phyloP scores from a whole-genome alignment of 768 basidiomycete genomes.

The Boletellus emodensis region DNA sequence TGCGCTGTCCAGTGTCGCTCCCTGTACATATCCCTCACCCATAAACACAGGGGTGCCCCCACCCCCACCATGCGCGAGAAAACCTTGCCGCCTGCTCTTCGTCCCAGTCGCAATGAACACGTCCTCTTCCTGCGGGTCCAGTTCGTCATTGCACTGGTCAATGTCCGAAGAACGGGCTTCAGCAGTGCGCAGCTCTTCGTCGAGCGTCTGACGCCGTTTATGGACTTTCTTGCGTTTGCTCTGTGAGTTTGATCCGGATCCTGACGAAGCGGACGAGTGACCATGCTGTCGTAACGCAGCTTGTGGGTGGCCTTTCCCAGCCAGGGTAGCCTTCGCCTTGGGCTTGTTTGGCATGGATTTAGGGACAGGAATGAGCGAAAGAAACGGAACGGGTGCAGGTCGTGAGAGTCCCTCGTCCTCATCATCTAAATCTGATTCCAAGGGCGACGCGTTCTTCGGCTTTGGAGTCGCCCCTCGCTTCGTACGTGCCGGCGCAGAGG shows the following conservation, averaged over 20 bases:
- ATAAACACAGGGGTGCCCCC: conserved; percentile 69
- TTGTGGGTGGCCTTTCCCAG: conserved; percentile 19
- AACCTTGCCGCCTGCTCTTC: conserved; percentile 51
- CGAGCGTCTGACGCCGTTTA: conserved; percentile 52
- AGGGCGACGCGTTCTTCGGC: conserved; percentile 13
- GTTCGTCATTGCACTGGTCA: conserved; percentile 36
- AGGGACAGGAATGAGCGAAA: conserved; percentile 24
- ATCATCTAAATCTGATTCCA: conserved; percentile 25
- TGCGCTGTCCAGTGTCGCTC: conserved; percentile 35
- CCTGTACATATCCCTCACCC: conserved; percentile 64
- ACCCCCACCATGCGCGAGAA: conserved; percentile 71
- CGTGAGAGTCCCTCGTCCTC: conserved; percentile 16
- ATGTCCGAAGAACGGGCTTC: conserved; percentile 31
- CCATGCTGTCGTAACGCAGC: neutral
- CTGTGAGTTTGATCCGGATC: conserved; percentile 14
- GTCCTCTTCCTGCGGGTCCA: conserved; percentile 40
- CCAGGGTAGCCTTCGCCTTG: conserved; percentile 13
- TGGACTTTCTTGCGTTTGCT: conserved; percentile 17
- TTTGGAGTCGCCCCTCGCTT: conserved; percentile 31
- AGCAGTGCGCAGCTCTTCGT: conserved; percentile 60
- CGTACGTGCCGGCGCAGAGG: conserved; percentile 55
- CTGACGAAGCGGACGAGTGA: neutral
- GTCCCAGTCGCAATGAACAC: conserved; percentile 54
- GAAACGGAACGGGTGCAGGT: conserved; percentile 12
- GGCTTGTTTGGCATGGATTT: conserved; percentile 10